Conservation (phyloP, 176 grass and related monocot genomes). For the Oryza australiensis region DNA sequence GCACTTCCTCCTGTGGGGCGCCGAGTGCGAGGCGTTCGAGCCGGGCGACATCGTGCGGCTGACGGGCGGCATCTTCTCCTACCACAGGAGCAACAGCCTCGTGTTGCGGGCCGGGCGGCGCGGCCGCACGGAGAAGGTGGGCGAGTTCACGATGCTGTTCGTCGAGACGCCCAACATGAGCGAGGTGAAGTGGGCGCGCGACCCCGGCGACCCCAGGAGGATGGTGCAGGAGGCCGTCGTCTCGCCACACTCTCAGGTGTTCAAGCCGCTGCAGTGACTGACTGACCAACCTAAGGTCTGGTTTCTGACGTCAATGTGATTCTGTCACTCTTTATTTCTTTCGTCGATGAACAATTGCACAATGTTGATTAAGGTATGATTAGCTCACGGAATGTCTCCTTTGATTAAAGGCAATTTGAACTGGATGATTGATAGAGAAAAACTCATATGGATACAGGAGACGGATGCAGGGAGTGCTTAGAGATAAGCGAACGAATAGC, state of each 20-base stretch:
- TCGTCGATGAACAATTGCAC: neutral
- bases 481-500: too few relatives aligned
- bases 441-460: too few relatives aligned
- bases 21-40: slow-evolving; percentile 72
- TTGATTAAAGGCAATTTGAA: too few relatives aligned
- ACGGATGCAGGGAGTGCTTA: too few relatives aligned
- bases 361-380: neutral
- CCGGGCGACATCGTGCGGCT: slow-evolving; percentile 73
- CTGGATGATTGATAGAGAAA: too few relatives aligned
- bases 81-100: slow-evolving; percentile 55
- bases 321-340: neutral
- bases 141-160: slow-evolving; percentile 84
- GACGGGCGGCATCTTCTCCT: slow-evolving; percentile 72
- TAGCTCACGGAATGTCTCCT: neutral
- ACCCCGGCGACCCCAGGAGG: slow-evolving; percentile 39
- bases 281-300: neutral
- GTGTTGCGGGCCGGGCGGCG: slow-evolving; percentile 66
- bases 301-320: neutral
- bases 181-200: slow-evolving; percentile 52
- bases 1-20: slow-evolving; percentile 85
- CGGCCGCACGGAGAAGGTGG: slow-evolving; percentile 58
- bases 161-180: slow-evolving; percentile 96
- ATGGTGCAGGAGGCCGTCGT: slow-evolving; percentile 65
- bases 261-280: slow-evolving; percentile 47
- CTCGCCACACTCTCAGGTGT: slow-evolving; percentile 53